Evolutionary conservation across 257 asterid genomes (phyloP), one percentile per base, ranked within the genome.

Genomic region (Penstemon barbatus): DNA sequence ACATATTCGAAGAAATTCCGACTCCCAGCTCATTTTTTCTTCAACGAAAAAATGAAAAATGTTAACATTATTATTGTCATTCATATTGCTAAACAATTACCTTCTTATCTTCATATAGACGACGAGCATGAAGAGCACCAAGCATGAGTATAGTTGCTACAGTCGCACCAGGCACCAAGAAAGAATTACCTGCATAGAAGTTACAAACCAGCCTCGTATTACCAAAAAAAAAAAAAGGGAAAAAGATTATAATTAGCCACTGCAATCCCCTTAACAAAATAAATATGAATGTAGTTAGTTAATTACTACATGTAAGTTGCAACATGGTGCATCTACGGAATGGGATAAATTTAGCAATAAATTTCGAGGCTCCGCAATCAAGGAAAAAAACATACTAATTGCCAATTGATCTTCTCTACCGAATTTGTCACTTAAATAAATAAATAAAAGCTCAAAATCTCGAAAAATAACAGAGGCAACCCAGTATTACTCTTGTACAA

Each of bases 121-220:
- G 92, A 55, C 99, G 96, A 63, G 86, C 84, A 77, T 93, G 99
- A 67, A 93, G 95, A 65, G 95, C 92, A 63, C 99, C 99, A 66
- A 93, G 99, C 97, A 93, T 93, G 66, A 90, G 81, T 77, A 93
- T 81, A 39, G 96, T 87, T 64, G 96, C 97, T 56, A 78, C 79
- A n/a, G 99, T 93, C 54, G 98, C 97, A 70, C 96, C 98, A 68
- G 98, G 96, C 73, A 90, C 79, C 68, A 88, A 76, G 74, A 88
- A 83, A 57, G 75, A 69, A 70, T 84, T 82, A 66, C 95, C 97
- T 88, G 86, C 84, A 69, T 61, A 75, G 11, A 57, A 62, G 68
- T 57, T 11, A 51, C 71, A 41, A 49, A 42, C 63, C 60, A 43
- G 63, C 39, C 18, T 25, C 33, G 2, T 25, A 25, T 25, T 25